A percentile compares a stretch with the other conserved stretches of the same genome.
phyloP scores from a whole-genome alignment of 768 basidiomycete genomes.

The Phylloporus sp. region DNA sequence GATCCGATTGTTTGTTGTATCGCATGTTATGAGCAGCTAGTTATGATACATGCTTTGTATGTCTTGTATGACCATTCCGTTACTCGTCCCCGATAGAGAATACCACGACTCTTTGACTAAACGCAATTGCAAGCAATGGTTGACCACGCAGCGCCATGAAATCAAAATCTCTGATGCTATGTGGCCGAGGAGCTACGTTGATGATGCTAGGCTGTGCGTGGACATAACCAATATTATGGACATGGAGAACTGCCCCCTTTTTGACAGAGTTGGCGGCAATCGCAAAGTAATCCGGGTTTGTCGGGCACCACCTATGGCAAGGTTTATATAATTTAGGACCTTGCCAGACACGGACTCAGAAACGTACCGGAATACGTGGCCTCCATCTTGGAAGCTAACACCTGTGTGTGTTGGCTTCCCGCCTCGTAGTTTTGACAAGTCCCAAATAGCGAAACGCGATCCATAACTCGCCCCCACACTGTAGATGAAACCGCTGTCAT shows the following conservation, averaged over 20 bases:
- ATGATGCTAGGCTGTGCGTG: constrained; percentile 63
- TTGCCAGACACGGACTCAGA: not conserved
- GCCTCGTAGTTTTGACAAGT: constrained; percentile 65
- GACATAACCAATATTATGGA: constrained; percentile 63
- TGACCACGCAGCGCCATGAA: constrained; percentile 61
- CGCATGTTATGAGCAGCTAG: constrained; percentile 12
- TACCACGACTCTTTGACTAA: constrained; percentile 55
- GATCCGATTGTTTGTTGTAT: constrained; percentile 1
- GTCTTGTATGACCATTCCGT: constrained; percentile 13
- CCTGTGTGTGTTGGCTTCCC: constrained; percentile 69
- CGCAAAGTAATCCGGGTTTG: constrained; percentile 74
- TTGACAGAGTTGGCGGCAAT: constrained; percentile 58
- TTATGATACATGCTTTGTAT: constrained; percentile 22
- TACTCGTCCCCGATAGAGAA: constrained; percentile 64
- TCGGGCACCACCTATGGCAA: constrained; percentile 65
- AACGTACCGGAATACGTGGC: constrained; percentile 59
- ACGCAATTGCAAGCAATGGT: constrained; percentile 64
- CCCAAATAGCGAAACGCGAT: constrained; percentile 72
- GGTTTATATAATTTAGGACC: not conserved
- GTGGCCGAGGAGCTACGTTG: constrained; percentile 55
- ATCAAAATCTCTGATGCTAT: constrained; percentile 71
- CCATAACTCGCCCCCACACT: constrained; percentile 78
- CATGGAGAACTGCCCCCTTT: constrained; percentile 64
- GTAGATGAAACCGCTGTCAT: not conserved
- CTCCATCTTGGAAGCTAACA: constrained; percentile 62